A percentile compares a stretch with the other conserved stretches of the same genome.
Conservation (phyloP, 2,329 filamentous ascomycete genomes). For the Arthrobotrys musiformis region DNA sequence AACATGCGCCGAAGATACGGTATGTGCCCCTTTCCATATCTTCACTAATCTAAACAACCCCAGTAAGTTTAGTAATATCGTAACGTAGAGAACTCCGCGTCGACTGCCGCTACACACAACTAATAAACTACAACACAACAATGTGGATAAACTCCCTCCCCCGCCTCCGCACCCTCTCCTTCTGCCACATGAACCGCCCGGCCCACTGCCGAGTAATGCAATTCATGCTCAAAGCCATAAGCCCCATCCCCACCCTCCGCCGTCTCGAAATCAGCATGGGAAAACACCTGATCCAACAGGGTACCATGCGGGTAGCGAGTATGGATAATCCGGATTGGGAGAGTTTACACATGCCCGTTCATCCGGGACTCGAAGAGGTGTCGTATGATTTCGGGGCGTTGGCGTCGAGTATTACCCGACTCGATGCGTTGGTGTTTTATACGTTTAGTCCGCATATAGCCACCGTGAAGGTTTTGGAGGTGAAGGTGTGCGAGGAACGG, state of each 20-base stretch:
- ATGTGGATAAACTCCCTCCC: not conserved
- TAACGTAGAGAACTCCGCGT: not conserved
- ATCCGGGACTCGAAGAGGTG: slow-evolving; percentile 5
- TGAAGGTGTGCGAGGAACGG: not conserved
- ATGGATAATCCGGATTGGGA: slow-evolving; percentile 23
- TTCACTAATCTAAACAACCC: no score
- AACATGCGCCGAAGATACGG: not conserved
- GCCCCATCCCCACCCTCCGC: not conserved
- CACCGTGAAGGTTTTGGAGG: slow-evolving; percentile 2
- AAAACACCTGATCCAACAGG: not conserved
- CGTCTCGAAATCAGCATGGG: slow-evolving; percentile 5
- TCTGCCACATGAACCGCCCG: not conserved
- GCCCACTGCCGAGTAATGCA: not conserved
- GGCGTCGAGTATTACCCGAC: not conserved
- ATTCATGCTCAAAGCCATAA: not conserved
- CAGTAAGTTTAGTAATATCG: no score
- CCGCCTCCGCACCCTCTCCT: not conserved
- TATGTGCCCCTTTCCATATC: no score
- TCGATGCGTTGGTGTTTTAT: not conserved
- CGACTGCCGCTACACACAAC: not conserved
- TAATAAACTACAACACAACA: not conserved
- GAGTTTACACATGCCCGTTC: not conserved
- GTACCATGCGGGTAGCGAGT: no score
- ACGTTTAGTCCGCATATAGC: not conserved
- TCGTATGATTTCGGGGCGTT: slow-evolving; percentile 7